Base-by-base conservation (phyloP, 805 yeast genomes). In the Ogataea naganishii region DNA sequence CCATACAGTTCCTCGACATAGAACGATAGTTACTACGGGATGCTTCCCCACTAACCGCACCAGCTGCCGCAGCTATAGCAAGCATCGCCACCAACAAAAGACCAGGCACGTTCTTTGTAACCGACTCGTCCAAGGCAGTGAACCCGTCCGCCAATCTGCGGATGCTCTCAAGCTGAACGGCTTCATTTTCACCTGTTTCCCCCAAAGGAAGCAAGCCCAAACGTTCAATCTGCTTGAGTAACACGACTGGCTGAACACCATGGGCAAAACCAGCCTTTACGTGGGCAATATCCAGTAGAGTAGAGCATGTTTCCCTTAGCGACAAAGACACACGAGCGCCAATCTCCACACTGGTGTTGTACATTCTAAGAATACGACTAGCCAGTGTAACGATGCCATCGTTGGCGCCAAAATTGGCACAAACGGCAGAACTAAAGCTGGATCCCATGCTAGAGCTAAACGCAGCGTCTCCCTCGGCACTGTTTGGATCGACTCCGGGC, bases 1-100 rank as follows among this genome's bases (percentile, higher is more conserved):
- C 74, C 86, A 88, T 85, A 54, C 95, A 81, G 54, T 85, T 85
- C 52, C 75, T 80, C 3, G 95, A 85, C 39, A 80, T 65, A n/a
- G n/a, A n/a, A n/a, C n/a, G n/a, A n/a, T n/a, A n/a, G n/a, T n/a
- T n/a, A n/a, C n/a, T n/a, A n/a, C n/a, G n/a, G n/a, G n/a, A n/a
- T n/a, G n/a, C n/a, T n/a, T n/a, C n/a, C n/a, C n/a, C n/a, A n/a
- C n/a, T n/a, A n/a, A n/a, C n/a, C n/a, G n/a, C n/a, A n/a, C n/a
- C n/a, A n/a, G n/a, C n/a, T 34, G 78, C 51, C 35, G 73, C 75
- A 5, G 81, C 70, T 31, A 84, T 65, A 47, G 83, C 72, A 18
- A 77, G 72, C 95, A 89, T 81, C 4, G 82, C 72, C 58, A 86
- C 79, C 14, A 88, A 67, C 38, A 92, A 65, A 37, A 89, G 53